Evolutionary conservation across 2,329 filamentous ascomycete species (phyloP).

Genomic region (Fusarium sp.): DNA sequence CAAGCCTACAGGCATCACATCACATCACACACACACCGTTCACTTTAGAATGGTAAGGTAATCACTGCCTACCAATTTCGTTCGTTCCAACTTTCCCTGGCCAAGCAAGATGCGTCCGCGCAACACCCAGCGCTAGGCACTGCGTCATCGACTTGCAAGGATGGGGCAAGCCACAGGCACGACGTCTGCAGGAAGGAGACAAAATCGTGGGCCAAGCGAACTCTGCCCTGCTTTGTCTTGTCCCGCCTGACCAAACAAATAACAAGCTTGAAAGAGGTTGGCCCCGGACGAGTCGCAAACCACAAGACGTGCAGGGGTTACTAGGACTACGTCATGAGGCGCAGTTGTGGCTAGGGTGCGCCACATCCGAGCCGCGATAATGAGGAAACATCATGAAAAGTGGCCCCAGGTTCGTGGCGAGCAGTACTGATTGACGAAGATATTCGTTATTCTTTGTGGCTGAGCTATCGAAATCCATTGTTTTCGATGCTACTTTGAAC

Average conservation of each 20-base stretch:
- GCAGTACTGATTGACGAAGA: conserved; percentile 10
- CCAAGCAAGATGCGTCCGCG: conserved; percentile 34
- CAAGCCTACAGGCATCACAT: conserved; percentile 34
- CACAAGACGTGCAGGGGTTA: conserved; percentile 1
- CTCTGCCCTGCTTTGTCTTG: conserved; percentile 41
- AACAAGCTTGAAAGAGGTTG: conserved; percentile 23
- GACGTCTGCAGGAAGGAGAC: conserved; percentile 22
- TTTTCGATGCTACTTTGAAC: not conserved
- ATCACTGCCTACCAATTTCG: conserved; percentile 32
- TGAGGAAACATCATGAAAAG: conserved; percentile 25
- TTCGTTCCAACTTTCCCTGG: conserved; percentile 44
- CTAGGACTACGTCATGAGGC: conserved; percentile 41
- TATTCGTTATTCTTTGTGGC: conserved; percentile 34
- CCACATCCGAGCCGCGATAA: conserved; percentile 30
- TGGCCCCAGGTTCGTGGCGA: conserved; percentile 25
- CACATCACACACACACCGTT: conserved; percentile 30
- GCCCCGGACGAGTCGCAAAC: conserved; percentile 6
- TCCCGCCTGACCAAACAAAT: conserved; percentile 30
- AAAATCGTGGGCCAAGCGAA: conserved; percentile 38
- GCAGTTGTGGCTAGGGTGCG: conserved; percentile 25
- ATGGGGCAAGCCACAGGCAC: conserved; percentile 42
- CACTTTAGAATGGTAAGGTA: not conserved
- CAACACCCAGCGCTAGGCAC: conserved; percentile 46
- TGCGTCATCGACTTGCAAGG: conserved; percentile 54
- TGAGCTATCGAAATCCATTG: conserved; percentile 20